Evolutionary conservation across 768 basidiomycete species (phyloP).

Genomic region (Pholiota molesta): DNA sequence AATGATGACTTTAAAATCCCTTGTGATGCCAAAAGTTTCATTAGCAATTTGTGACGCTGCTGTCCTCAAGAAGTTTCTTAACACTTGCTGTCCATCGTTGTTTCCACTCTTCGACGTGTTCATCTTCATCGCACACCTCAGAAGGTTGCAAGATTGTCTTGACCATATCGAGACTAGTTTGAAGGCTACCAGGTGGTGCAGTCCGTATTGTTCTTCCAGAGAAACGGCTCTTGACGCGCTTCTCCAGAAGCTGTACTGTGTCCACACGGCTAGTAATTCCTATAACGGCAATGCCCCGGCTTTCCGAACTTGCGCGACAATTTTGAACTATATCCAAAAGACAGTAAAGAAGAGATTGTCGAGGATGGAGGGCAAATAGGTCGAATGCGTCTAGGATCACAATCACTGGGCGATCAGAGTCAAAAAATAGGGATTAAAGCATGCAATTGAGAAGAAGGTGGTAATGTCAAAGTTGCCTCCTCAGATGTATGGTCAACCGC

Average conservation of each 20-base stretch:
- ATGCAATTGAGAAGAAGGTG: conserved; percentile 72
- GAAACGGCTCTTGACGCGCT: conserved; percentile 96
- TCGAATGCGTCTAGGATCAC: conserved; percentile 93
- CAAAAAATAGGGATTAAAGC: conserved; percentile 75
- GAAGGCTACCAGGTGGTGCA: conserved; percentile 54
- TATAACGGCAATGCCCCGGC: conserved; percentile 79
- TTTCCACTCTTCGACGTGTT: conserved; percentile 56
- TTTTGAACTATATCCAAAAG: conserved; percentile 93
- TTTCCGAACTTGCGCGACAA: conserved; percentile 60
- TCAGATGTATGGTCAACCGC: conserved; percentile 16
- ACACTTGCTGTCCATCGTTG: conserved; percentile 60
- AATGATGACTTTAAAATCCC: conserved; percentile 59
- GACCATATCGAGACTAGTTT: conserved; percentile 54
- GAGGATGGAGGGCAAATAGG: conserved; percentile 87
- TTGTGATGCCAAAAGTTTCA: conserved; percentile 64
- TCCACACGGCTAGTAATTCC: conserved; percentile 89
- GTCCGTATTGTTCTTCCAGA: conserved; percentile 89
- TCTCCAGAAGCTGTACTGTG: conserved; percentile 87
- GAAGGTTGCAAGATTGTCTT: conserved; percentile 45
- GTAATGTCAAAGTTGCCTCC: conserved; percentile 40
- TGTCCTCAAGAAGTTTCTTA: conserved; percentile 57
- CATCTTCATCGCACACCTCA: conserved; percentile 23
- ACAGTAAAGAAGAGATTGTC: conserved; percentile 94
- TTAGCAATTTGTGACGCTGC: conserved; percentile 47
- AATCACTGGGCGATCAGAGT: conserved; percentile 78